Base-by-base conservation (phyloP, 371 early-diverging fungal genomes). In the Funneliformis caledonium region DNA sequence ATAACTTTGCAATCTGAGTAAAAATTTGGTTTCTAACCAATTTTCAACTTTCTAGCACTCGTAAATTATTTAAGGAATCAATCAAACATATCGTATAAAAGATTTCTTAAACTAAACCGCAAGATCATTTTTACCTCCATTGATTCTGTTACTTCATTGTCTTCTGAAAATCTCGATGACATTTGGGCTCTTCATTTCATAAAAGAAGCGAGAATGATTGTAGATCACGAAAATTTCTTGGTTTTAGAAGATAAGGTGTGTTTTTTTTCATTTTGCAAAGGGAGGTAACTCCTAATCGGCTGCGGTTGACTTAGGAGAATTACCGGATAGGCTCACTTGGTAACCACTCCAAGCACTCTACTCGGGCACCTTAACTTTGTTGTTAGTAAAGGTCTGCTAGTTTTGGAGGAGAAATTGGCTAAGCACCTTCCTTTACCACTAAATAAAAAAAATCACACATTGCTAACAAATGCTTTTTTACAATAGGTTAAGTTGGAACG, bases 391-490 rank as follows among this genome's bases (percentile, higher is more conserved):
- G 69, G 69, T 68, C 45, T 43, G 42, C 43, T 68, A 43, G 19
- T 68, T 68, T 43, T 31, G 33, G 31, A 65, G 12, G 31, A 65
- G 31, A 26, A 22, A 68, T 68, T 45, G 0, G 43, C 11, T 68
- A 22, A 43, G 4, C 19, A 31, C 2, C 69, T 22, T 16, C 45
- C 69, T 19, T 70, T 50, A 70, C n/a, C 26, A 70, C 70, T 70
- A 70, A 70, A 70, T 70, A 70, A 48, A 70, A 70, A 70, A 47
- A 47, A 10, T 7, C 22, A 70, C 47, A 43, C 69, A 70, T 47
- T 70, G 50, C 22, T 70, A 70, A 70, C 70, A n/a, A 70, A 14
- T 70, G n/a, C 31, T 70, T 70, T 70, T 48, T 68, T 45, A 22
- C 19, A 43, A 45, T 43, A 68, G 69, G 19, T 68, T 14, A 45